Conservation (phyloP, 2,329 filamentous ascomycete species). For the Fusarium sp. region DNA sequence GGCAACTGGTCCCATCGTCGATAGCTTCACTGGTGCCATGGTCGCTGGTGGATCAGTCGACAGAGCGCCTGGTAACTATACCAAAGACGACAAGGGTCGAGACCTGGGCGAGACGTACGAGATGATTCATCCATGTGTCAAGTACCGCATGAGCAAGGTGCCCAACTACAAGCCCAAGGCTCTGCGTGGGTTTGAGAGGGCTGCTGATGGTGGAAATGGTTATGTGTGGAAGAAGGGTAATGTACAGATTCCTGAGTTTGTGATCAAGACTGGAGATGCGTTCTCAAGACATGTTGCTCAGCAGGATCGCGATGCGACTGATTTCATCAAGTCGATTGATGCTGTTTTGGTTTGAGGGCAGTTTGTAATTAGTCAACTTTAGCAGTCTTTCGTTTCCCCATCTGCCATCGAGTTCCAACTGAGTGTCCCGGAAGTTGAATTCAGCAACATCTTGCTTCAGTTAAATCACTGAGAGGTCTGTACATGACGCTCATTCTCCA, state of each 20-base stretch:
- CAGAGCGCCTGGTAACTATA: slow-evolving; percentile 37
- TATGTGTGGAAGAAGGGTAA: slow-evolving; percentile 34
- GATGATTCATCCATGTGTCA: slow-evolving; percentile 40
- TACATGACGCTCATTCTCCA: background rate
- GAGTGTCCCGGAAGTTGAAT: background rate
- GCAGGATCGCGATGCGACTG: slow-evolving; percentile 33
- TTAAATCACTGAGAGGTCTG: background rate
- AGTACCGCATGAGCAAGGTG: slow-evolving; percentile 40
- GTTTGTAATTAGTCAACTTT: background rate
- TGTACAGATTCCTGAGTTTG: slow-evolving; percentile 36
- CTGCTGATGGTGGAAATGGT: slow-evolving; percentile 11
- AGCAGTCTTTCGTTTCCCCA: background rate
- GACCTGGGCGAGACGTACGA: slow-evolving; percentile 35
- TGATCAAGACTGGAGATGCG: slow-evolving; percentile 36
- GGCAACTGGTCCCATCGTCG: slow-evolving; percentile 44
- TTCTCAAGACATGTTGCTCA: slow-evolving; percentile 34
- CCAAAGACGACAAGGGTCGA: slow-evolving; percentile 18
- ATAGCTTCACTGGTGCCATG: slow-evolving; percentile 42
- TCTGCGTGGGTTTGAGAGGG: slow-evolving; percentile 31
- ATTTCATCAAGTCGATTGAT: slow-evolving; percentile 35
- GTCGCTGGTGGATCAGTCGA: slow-evolving; percentile 23
- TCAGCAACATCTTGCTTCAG: background rate
- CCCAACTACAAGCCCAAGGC: slow-evolving; percentile 35
- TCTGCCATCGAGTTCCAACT: background rate
- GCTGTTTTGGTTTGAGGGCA: background rate